Evolutionary conservation across 2,329 filamentous ascomycete species (phyloP), one percentile per base, ranked within the genome.

Genomic region (Alternaria brassicae): DNA sequence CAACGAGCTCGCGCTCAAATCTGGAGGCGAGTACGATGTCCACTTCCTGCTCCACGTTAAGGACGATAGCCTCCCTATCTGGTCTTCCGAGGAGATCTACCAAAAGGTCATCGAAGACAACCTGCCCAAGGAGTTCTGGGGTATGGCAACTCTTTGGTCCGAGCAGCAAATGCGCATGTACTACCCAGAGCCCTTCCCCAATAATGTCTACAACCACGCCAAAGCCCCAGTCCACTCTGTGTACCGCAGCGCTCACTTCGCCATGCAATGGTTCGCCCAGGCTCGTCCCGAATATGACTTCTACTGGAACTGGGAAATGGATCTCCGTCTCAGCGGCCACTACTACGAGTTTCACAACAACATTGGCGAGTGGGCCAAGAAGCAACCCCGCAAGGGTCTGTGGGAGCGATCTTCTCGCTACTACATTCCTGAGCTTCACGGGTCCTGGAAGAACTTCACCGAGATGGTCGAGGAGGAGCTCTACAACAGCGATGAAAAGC

Each of bases 261-360:
- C 81, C 4, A 71, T 84, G 44, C 82, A 83, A 62, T 84, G 81
- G 81, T 84, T 84, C 65, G 75, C 80, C 12, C 82, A 83, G 67
- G 77, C 81, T 52, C 80, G 81, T 53, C 81, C 78, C 15, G 81
- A 84, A 63, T 84, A 84, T 62, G 82, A 84, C 65, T 83, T 81
- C 60, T 82, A 81, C 77, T 95, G 92, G 91, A 94, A 94, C 77
- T 94, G 91, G 91, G 92, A 96, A 75, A 92, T 96, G 86, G 92
- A 96, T 75, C 85, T 91, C 40, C 87, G 92, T 41, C 89, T 91
- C 70, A 90, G 87, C 0, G 92, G 92, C 8, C 91, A 95, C 69
- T 90, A 93, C 80, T 94, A 93, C 77, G 90, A 95, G 70, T 86
- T 95, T 67, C 86, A 92, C 61, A 85, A 87, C 69, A 87, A 87